Evolutionary conservation across 179 eudicot species (phyloP).

Genomic region (Sideroxylon spinosum): DNA sequence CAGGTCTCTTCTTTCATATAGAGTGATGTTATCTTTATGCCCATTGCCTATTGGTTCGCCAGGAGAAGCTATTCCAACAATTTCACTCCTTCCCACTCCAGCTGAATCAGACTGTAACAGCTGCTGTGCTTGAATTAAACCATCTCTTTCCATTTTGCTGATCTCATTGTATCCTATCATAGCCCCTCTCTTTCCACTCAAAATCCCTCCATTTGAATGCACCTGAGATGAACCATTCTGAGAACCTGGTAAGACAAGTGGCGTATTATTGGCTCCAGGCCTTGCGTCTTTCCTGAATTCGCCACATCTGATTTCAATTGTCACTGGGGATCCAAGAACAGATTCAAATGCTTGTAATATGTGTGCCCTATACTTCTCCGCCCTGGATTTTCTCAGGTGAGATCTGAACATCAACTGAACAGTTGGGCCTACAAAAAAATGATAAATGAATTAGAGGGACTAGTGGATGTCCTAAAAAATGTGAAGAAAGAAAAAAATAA

Average conservation of each 20-base stretch:
- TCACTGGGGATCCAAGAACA: conserved; percentile 70
- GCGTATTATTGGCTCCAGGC: conserved; percentile 8
- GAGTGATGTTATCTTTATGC: conserved; percentile 27
- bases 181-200: no score
- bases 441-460: not conserved
- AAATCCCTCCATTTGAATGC: no score
- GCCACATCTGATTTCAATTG: conserved; percentile 65
- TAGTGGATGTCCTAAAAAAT: not conserved
- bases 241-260: no score
- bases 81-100: conserved; percentile 49
- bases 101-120: conserved; percentile 10
- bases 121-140: conserved; percentile 9
- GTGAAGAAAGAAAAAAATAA: not conserved
- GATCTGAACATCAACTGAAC: conserved; percentile 68
- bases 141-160: conserved; percentile 23
- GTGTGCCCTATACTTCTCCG: conserved; percentile 63
- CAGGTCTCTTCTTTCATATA: conserved; percentile 25
- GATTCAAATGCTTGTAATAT: conserved; percentile 80
- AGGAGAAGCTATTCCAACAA: conserved; percentile 58
- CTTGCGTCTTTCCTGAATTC: conserved; percentile 42
- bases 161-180: conserved; percentile 23
- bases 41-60: conserved; percentile 35
- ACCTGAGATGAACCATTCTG: not conserved
- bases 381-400: conserved; percentile 54
- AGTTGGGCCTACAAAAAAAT: conserved; percentile 58